phyloP scores from a whole-genome alignment of 2,329 filamentous ascomycete genomes.

The Madurella fahalii region DNA sequence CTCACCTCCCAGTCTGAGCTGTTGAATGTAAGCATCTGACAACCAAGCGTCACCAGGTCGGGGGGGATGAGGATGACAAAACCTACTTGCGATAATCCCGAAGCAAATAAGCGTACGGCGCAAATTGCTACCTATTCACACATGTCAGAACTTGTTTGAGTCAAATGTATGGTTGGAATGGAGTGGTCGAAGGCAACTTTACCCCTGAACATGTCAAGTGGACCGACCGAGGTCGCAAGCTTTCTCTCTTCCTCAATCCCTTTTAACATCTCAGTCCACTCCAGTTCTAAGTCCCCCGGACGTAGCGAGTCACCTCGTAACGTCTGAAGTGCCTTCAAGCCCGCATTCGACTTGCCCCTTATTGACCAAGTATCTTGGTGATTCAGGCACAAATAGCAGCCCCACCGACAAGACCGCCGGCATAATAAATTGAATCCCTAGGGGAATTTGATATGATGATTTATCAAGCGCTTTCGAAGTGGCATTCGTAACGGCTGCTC shows the following conservation, averaged over 20 bases:
- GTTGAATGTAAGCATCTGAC: not conserved
- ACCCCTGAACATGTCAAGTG: conserved; percentile 38
- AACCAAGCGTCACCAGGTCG: too few species aligned
- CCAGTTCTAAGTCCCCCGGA: conserved; percentile 34
- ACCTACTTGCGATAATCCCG: conserved; percentile 38
- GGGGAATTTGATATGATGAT: conserved; percentile 44
- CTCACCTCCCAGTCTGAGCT: conserved; percentile 11
- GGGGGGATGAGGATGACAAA: not conserved
- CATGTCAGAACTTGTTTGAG: not conserved
- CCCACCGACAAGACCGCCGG: conserved; percentile 43
- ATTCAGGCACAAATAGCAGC: conserved; percentile 44
- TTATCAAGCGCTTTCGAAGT: conserved; percentile 36
- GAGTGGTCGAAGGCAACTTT: not conserved
- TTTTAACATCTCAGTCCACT: too few species aligned
- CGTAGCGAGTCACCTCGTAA: conserved; percentile 31
- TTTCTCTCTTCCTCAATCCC: too few species aligned
- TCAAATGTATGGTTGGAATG: not conserved
- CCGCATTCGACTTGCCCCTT: conserved; percentile 27
- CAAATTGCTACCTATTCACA: conserved; percentile 38
- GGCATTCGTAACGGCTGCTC: conserved; percentile 41
- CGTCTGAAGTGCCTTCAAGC: conserved; percentile 28
- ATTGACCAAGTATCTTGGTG: conserved; percentile 41
- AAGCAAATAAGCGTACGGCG: conserved; percentile 48
- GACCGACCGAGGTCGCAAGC: too few species aligned
- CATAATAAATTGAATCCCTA: conserved; percentile 43